Percentiles rank a stretch among this genome's conserved stretches.
These are phyloP conservation scores for Moesziomyces parantarcticus DNA, from an alignment of 1,284 basidiomycete genomes.

Conservation along the genomic window DNA sequence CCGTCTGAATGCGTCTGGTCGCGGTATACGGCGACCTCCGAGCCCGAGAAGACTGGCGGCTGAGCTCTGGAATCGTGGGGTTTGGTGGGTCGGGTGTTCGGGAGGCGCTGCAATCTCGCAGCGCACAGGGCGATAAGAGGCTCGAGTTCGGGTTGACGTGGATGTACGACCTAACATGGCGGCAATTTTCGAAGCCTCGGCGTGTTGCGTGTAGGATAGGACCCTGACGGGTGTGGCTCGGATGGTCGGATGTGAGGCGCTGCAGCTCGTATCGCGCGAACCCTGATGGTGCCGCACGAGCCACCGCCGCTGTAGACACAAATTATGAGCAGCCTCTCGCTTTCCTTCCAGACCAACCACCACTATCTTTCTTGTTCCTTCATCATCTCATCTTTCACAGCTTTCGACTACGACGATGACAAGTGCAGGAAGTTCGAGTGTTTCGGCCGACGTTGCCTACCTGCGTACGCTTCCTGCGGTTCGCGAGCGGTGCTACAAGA, in stretches of 20 bases:
- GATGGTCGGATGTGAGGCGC: constrained; percentile 21
- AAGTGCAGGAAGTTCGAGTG: neutral
- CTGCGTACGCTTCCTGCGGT: constrained; percentile 87
- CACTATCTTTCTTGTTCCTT: neutral
- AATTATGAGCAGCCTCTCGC: no score
- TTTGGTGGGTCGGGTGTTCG: no score
- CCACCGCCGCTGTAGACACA: constrained; percentile 3
- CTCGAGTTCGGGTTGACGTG: no score
- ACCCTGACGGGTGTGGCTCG: constrained; percentile 18
- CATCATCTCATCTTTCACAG: neutral
- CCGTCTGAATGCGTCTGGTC: no score
- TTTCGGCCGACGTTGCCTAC: constrained; percentile 67
- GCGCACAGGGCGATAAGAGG: no score
- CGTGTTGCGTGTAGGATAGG: neutral
- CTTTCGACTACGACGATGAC: constrained; percentile 1
- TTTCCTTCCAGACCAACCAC: neutral
- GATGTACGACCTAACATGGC: neutral
- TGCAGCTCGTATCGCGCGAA: neutral
- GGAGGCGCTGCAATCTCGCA: no score
- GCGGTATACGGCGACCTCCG: neutral
- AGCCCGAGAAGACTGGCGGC: no score
- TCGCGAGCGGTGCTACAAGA: constrained; percentile 81
- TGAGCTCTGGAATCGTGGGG: no score
- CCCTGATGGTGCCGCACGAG: constrained; percentile 15
- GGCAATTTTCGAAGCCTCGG: neutral